Base-by-base conservation (phyloP, 2,329 filamentous ascomycete genomes). In the Bipolaris bicolor region DNA sequence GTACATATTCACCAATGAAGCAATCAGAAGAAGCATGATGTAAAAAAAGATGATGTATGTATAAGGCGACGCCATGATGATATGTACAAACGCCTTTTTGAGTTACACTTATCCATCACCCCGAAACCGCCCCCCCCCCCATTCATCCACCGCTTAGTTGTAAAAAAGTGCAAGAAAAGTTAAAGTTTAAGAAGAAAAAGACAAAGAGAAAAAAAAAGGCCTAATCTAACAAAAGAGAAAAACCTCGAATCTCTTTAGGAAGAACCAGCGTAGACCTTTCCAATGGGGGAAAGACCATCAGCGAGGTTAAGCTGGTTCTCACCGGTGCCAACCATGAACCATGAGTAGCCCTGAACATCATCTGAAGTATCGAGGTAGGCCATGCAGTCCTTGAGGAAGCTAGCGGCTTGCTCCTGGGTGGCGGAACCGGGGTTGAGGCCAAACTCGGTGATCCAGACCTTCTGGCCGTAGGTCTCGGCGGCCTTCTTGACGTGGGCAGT, bases 381-480 rank as follows among this genome's bases (percentile, higher is more conserved):
- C 59, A 75, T 67, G 15, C 66, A 69, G 22, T 66, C 57, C 68
- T 72, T 69, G 61, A 78, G 65, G 69, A 77, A 77, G 34, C 57
- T 58, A 22, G 65, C 65, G 3, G 72, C 68, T 57, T 76, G 62
- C 41, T 67, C 69, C 40, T 64, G 43, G 9, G 65, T 57, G 3
- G 70, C 70, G 15, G 64, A 63, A 41, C 73, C 74, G 36, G 63
- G 56, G 64, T 68, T 71, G 52, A 73, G 69, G 55, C 69, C 73
- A 47, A 77, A 77, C 70, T 78, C 76, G 29, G 75, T 76, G 60
- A 78, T 61, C 70, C 71, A 78, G 64, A 77, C 64, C 31, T 65
- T 65, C 67, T 70, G 70, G 60, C 64, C 65, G 58, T 62, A 70
- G 58, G 63, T 52, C 33, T 61, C 41, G 16, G 64, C 62, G 13